Base-by-base conservation (phyloP, 1,284 basidiomycete genomes). In the Ceratobasidium sp. region DNA sequence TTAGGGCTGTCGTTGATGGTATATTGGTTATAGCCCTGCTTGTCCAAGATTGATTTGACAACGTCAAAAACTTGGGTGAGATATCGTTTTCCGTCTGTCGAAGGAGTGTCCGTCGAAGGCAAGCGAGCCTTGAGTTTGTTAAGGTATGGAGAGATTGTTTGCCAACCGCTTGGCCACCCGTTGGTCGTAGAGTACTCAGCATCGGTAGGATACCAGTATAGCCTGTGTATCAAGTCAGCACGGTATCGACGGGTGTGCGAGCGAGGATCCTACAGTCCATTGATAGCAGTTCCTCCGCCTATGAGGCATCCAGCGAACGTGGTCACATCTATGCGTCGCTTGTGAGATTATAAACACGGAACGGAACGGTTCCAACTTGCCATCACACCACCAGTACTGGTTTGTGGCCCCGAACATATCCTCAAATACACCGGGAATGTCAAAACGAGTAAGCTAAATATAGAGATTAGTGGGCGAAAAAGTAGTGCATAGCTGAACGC, bases 291-390 rank as follows among this genome's bases (percentile, higher is more conserved):
- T 67, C 91, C 91, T 55, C 91, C 91, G 77, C 91, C 91, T 40
- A 91, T 81, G 23, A 92, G 83, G 83, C 91, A 92, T 18, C 90
- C 91, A 42, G 91, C 91, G 82, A 91, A 91, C 40, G 89, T 87
- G 33, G 85, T 90, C 79, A 91, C 85, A 82, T 92, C 90, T 88
- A 61, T 13, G n/a, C 46, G 23, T 18, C 6, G 39, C 42, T 20
- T 33, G 51, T 40, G 7, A n/a, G 26, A 26, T 26, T 60, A 53
- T 53, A 53, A 20, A 2, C 61, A 42, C 10, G 42, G 28, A 60
- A 33, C 4, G 28, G 20, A 42, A 55, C 80, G 18, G 79, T 20
- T 3, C 15, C 4, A 49, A 84, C 81, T n/a, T 42, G 85, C 88
- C 89, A 84, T 89, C 90, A 84, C 91, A 80, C 91, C 91, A 92